A percentile compares a stretch with the other conserved stretches of the same genome.
Evolutionary conservation across 768 basidiomycete species (phyloP).

Genomic region (Auricularia heimuer): DNA sequence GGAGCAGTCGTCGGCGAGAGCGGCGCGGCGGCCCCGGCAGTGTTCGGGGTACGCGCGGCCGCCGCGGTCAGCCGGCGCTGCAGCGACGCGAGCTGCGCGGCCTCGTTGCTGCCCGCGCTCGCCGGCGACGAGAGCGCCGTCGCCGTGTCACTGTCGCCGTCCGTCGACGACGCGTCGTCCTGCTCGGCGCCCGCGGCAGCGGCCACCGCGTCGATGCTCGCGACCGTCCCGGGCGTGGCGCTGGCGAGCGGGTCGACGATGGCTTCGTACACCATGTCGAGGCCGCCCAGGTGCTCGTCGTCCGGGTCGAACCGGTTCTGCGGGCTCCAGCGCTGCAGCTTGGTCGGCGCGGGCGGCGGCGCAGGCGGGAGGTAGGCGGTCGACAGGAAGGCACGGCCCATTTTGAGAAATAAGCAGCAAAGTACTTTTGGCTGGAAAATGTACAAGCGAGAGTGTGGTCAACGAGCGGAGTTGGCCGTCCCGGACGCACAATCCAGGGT

Average conservation of each 20-base stretch:
- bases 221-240: neutral
- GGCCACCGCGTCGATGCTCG: neutral
- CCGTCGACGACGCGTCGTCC: neutral
- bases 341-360: slow-evolving; percentile 38
- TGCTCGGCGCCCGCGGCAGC: neutral
- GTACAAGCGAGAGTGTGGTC: too few relatives aligned
- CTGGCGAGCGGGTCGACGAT: slow-evolving; percentile 32
- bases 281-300: slow-evolving; percentile 58
- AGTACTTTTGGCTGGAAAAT: too few relatives aligned
- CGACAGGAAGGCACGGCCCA: slow-evolving; percentile 57
- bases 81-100: neutral
- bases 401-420: slow-evolving; percentile 13
- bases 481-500: too few relatives aligned
- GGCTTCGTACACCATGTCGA: slow-evolving; percentile 53
- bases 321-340: slow-evolving; percentile 42
- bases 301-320: slow-evolving; percentile 69
- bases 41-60: neutral
- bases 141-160: neutral
- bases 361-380: slow-evolving; percentile 24
- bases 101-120: neutral
- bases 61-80: neutral
- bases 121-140: neutral
- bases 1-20: too few relatives aligned
- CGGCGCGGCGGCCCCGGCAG: too few relatives aligned
- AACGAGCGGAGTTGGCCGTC: too few relatives aligned